Base-by-base conservation (phyloP, 225 moss, liverwort and hornwort species). In the Pseudoscleropodium purum region DNA sequence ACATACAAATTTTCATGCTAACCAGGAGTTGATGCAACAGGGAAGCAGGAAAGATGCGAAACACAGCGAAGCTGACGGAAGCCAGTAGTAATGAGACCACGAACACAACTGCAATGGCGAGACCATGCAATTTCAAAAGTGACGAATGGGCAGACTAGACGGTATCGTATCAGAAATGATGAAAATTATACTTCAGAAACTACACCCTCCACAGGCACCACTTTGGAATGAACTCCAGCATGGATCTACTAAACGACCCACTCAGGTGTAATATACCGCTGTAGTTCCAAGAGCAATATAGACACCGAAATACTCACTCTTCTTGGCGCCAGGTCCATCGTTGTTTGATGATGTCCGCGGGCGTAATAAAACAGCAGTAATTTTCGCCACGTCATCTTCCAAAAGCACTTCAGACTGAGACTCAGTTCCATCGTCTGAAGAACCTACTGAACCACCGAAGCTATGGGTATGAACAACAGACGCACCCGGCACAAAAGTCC, bases 401-500 rank as follows among this genome's bases (percentile, higher is more conserved):
- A 97, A 86, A 77, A 99, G 96, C 79, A 99, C 90, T 76, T 96
- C 84, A 36, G 90, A 64, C 54, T 82, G 85, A 86, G 79, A 77
- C 88, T 83, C 87, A 87, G 73, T 73, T 78, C 89, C 78, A 61
- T 83, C 90, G 18, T 59, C 90, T 52, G 74, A 82, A 87, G 79
- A 90, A 87, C 90, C 56, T 54, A 21, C 65, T 82, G 89, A 89
- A 81, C 90, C 89, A 84, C 97, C 97, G 86, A 99, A 99, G 90
- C 96, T 99, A 83, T 95, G 97, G 54, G 97, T 94, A 89, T 99
- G 96, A 72, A 97, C 95, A 81, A 97, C 90, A 57, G 99, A 99
- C 60, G 99, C 96, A 84, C 91, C 93, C 21, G 99, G 99, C 78
- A 99, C 96, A 88, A 99, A 99, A 85, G 99, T 99, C 34, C 99